phyloP scores from a whole-genome alignment of 495 filamentous ascomycete genomes.

The Aspergillus conjunctus region DNA sequence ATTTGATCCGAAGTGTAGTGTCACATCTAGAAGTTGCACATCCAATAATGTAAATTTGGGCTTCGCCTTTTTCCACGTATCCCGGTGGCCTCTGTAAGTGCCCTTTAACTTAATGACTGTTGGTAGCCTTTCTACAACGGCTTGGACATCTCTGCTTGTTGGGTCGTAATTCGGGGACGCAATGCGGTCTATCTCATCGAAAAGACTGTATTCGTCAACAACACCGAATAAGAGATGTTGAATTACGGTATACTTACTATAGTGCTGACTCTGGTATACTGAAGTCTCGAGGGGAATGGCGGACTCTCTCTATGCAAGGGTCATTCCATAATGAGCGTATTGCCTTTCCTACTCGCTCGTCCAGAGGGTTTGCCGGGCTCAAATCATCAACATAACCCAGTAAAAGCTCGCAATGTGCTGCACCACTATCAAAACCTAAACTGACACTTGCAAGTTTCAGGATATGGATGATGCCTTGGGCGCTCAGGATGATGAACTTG shows the following conservation, averaged over 20 bases:
- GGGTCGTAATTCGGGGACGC: neutral
- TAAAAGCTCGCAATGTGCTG: neutral
- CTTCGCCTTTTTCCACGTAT: neutral
- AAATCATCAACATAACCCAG: neutral
- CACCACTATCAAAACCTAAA: neutral
- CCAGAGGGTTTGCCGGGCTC: neutral
- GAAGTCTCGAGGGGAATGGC: conserved; percentile 1
- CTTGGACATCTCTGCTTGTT: neutral
- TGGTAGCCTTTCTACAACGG: neutral
- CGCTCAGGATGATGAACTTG: conserved; percentile 3
- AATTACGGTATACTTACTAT: neutral
- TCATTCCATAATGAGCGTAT: neutral
- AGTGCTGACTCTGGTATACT: neutral
- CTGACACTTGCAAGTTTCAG: neutral
- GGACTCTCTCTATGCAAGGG: neutral
- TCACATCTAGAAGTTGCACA: conserved; percentile 1
- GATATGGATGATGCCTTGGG: neutral
- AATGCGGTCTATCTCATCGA: conserved; percentile 1
- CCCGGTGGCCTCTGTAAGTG: neutral
- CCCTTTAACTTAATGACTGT: neutral
- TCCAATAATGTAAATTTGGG: neutral
- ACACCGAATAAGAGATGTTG: conserved; percentile 1
- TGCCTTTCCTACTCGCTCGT: conserved; percentile 2
- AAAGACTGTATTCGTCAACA: conserved; percentile 1
- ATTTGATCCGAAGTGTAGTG: conserved; percentile 4